Conservation (phyloP, 306 rosid genomes). For the Adenanthera pavonina region DNA sequence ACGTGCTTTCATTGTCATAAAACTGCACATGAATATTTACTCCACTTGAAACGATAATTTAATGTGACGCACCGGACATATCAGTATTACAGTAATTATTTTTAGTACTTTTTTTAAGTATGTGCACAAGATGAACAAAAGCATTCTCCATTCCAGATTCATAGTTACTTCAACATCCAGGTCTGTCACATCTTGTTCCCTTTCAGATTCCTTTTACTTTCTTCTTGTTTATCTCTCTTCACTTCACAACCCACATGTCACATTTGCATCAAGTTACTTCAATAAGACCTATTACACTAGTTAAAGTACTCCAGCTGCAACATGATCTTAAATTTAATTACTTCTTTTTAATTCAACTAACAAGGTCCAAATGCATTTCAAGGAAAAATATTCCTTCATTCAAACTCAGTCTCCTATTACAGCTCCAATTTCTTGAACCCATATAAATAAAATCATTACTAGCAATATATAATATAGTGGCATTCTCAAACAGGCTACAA, state of each 20-base stretch:
- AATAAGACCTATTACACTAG: constrained; percentile 41
- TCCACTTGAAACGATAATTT: constrained; percentile 27
- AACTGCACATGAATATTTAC: constrained; percentile 39
- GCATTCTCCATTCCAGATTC: constrained; percentile 55
- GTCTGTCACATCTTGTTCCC: constrained; percentile 56
- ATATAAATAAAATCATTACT: constrained; percentile 38
- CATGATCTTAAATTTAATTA: constrained; percentile 23
- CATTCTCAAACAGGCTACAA: constrained; percentile 50
- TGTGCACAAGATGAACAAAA: constrained; percentile 65
- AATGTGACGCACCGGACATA: constrained; percentile 30
- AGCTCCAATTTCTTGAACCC: constrained; percentile 54
- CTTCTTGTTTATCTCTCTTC: constrained; percentile 41
- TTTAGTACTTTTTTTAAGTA: constrained; percentile 30
- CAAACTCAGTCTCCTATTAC: constrained; percentile 44
- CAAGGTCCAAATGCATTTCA: constrained; percentile 76
- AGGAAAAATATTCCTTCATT: constrained; percentile 56
- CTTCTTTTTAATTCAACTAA: constrained; percentile 50
- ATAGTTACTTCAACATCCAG: constrained; percentile 68
- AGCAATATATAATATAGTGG: constrained; percentile 23
- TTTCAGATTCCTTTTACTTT: constrained; percentile 47
- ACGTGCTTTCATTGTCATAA: constrained; percentile 31
- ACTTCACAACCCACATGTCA: constrained; percentile 35
- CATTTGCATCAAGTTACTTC: constrained; percentile 46
- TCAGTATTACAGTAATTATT: constrained; percentile 25
- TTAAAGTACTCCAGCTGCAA: too few species aligned